Evolutionary conservation across 495 filamentous ascomycete genomes (phyloP).

Genomic region (Amorphotheca resinae): DNA sequence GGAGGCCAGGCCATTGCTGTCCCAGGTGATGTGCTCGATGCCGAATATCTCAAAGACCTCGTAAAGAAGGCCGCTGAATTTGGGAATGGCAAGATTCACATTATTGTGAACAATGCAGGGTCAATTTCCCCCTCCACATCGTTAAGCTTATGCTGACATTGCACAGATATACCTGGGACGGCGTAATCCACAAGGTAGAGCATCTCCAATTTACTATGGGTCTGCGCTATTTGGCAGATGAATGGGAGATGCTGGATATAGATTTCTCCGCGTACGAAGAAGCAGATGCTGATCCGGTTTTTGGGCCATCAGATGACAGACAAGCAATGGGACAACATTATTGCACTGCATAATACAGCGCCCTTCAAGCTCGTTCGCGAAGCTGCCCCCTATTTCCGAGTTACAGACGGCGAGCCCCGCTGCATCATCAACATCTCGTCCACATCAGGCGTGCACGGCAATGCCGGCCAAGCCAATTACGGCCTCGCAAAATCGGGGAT

Average conservation of each 20-base stretch:
- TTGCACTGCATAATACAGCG: conserved; percentile 66
- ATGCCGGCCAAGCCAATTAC: conserved; percentile 80
- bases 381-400: conserved; percentile 74
- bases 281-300: conserved; percentile 4
- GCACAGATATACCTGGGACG: conserved; percentile 62
- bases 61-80: conserved; percentile 66
- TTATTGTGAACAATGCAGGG: conserved; percentile 80
- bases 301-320: conserved; percentile 52
- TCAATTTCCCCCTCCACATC: conserved; percentile 7
- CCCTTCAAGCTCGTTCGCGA: conserved; percentile 73
- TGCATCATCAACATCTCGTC: conserved; percentile 72
- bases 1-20: conserved; percentile 56
- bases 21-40: conserved; percentile 59
- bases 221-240: conserved; percentile 2
- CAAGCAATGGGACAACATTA: conserved; percentile 82
- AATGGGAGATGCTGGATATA: conserved; percentile 3
- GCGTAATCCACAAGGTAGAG: conserved; percentile 69
- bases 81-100: conserved; percentile 74
- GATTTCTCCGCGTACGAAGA: background rate
- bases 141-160: conserved; percentile 4
- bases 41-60: conserved; percentile 50
- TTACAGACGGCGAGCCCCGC: conserved; percentile 67
- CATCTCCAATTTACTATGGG: conserved; percentile 7
- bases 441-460: conserved; percentile 70
- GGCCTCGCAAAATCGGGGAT: conserved; percentile 72